Base-by-base conservation (phyloP, 2,329 filamentous ascomycete species). In the Exserohilum rostratum region DNA sequence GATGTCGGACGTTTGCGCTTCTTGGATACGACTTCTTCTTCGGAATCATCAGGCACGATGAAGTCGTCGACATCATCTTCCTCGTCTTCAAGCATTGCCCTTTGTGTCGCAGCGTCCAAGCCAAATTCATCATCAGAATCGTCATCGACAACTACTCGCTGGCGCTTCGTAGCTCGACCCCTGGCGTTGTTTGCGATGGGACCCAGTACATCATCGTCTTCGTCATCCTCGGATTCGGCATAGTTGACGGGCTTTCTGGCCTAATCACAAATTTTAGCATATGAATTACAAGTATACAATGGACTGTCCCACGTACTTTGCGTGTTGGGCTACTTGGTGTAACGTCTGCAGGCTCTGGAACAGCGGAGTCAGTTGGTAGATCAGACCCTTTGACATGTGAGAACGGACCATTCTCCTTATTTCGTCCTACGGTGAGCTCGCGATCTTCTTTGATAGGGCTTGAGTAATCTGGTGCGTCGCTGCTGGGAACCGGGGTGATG, bases 1-100 rank as follows among this genome's bases (percentile, higher is more conserved):
- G 86, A 76, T 69, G 12, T 80, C 57, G 68, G 85, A n/a, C 89
- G 83, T 66, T 83, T 83, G 52, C 89, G 79, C 77, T 96, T 96
- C 70, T 86, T 89, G 0, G 88, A 80, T 20, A 82, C 74, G 71
- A 65, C 79, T 61, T 58, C 81, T 69, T 87, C 89, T 43, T 96
- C 92, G 0, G 91, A 93, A 37, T 96, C 91, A 66, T 97, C 93
- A 0, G 89, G 87, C 4, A 89, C 92, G 20, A 98, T 82, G 67
- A 98, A 98, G 72, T 96, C 90, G 57, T 88, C 91, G 79, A 96
- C 86, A 47, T 95, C 90, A 17, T 86, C 83, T 49, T 95, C 90
- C n/a, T 86, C 83, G 39, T 86, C 83, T 40, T 84, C 82, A 55
- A 74, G 64, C 71, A 80, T 74, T 33, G 83, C 83, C 39, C 81